These are phyloP conservation scores for Venturiaceae sp. DNA, from an alignment of 2,329 filamentous ascomycete species.

Conservation along the genomic window DNA sequence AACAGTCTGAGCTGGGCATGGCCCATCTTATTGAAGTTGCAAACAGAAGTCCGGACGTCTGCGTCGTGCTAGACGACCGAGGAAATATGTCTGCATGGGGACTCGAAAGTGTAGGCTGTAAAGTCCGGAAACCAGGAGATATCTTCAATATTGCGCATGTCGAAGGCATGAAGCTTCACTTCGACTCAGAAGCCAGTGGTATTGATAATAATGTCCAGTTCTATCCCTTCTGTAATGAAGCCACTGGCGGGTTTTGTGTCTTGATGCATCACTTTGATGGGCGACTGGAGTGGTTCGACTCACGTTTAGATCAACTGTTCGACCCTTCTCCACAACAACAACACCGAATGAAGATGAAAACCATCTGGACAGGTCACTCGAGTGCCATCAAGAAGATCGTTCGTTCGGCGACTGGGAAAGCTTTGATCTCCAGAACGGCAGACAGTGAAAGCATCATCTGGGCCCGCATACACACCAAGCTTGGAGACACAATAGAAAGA, in stretches of 20 bases:
- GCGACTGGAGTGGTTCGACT: conserved; percentile 71
- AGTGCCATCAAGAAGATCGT: conserved; percentile 75
- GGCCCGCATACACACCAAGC: conserved; percentile 52
- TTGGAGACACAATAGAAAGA: conserved; percentile 47
- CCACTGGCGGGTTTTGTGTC: conserved; percentile 55
- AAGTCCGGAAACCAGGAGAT: conserved; percentile 52
- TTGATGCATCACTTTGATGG: conserved; percentile 81
- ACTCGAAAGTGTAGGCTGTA: conserved; percentile 73
- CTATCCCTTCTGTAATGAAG: conserved; percentile 59
- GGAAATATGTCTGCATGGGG: conserved; percentile 91
- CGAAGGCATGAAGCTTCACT: conserved; percentile 41
- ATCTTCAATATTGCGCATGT: conserved; percentile 84
- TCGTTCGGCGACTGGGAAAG: conserved; percentile 70
- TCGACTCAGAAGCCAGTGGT: conserved; percentile 20
- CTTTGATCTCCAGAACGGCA: conserved; percentile 71
- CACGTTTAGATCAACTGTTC: conserved; percentile 68
- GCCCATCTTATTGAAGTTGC: conserved; percentile 80
- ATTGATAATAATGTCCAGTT: conserved; percentile 55
- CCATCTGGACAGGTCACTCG: conserved; percentile 77
- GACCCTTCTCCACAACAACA: conserved; percentile 53
- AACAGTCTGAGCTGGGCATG: conserved; percentile 60
- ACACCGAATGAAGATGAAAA: conserved; percentile 50
- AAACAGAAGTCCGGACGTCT: conserved; percentile 78
- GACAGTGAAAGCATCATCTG: conserved; percentile 75
- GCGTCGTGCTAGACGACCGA: conserved; percentile 71